phyloP scores from a whole-genome alignment of 495 filamentous ascomycete genomes.

The Podospora didyma region DNA sequence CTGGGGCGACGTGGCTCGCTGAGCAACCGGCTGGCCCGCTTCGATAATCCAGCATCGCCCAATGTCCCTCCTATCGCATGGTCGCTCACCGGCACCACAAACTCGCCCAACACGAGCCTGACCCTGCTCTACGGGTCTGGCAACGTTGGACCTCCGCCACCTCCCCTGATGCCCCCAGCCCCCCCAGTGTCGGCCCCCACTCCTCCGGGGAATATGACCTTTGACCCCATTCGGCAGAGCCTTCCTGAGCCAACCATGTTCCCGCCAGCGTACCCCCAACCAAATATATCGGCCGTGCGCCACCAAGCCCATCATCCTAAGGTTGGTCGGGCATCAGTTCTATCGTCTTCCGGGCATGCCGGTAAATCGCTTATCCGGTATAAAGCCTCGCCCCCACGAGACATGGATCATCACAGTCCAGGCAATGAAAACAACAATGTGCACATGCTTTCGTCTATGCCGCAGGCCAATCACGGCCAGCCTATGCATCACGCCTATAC shows the following conservation, averaged over 20 bases:
- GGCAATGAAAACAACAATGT: constrained; percentile 23
- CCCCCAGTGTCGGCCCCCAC: constrained; percentile 35
- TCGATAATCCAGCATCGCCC: constrained; percentile 34
- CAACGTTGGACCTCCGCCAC: constrained; percentile 17
- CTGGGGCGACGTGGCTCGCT: constrained; percentile 50
- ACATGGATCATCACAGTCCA: constrained; percentile 19
- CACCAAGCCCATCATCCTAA: constrained; percentile 29
- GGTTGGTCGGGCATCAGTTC: constrained; percentile 16
- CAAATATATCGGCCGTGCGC: constrained; percentile 41
- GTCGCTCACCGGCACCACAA: constrained; percentile 76
- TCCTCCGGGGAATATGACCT: constrained; percentile 49
- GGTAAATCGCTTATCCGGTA: constrained; percentile 36
- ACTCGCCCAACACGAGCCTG: constrained; percentile 74
- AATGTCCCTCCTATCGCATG: constrained; percentile 60
- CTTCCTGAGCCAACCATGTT: constrained; percentile 44
- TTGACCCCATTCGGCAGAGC: constrained; percentile 48
- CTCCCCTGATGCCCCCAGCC: constrained; percentile 14
- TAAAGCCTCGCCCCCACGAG: constrained; percentile 29
- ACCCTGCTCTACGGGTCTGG: constrained; percentile 65
- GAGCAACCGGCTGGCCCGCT: constrained; percentile 18
- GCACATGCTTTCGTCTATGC: constrained; percentile 18
- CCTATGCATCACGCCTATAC: constrained; percentile 21
- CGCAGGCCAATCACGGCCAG: constrained; percentile 10
- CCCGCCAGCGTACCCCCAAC: constrained; percentile 42
- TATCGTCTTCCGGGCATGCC: constrained; percentile 18